Conservation (phyloP, 306 rosid species). For the Corylus americana region DNA sequence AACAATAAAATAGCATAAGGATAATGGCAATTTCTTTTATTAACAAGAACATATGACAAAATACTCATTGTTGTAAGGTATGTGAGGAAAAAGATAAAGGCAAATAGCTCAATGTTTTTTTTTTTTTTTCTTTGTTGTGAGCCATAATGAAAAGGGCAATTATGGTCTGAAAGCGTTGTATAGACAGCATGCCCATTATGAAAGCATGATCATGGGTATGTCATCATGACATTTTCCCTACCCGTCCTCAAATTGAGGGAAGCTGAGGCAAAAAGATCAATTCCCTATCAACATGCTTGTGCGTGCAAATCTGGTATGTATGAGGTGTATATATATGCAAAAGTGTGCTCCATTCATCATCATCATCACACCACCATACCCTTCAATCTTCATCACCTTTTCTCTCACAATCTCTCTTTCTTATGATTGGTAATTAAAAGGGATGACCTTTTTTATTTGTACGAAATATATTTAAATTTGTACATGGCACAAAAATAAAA, state of each 20-base stretch:
- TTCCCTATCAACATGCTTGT: conserved; percentile 63
- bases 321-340: conserved; percentile 23
- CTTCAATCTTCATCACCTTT: background rate
- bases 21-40: background rate
- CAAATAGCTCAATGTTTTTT: no score
- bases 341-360: conserved; percentile 44
- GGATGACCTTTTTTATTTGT: background rate
- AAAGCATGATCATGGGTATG: conserved; percentile 21
- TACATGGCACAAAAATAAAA: background rate
- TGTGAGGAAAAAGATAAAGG: background rate
- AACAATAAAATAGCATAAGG: background rate
- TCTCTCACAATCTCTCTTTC: conserved; percentile 23
- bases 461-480: background rate
- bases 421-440: conserved; percentile 29
- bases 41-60: background rate
- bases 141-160: background rate
- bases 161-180: conserved; percentile 19
- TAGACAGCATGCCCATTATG: conserved; percentile 15
- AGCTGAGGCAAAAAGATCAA: conserved; percentile 36
- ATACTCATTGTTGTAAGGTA: background rate
- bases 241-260: conserved; percentile 53
- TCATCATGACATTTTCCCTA: conserved; percentile 29
- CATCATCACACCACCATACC: conserved; percentile 17
- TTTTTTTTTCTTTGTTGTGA: no score
- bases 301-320: conserved; percentile 38